phyloP scores from a whole-genome alignment of 2,329 filamentous ascomycete genomes.

The Arthrobotrys sinensis region DNA sequence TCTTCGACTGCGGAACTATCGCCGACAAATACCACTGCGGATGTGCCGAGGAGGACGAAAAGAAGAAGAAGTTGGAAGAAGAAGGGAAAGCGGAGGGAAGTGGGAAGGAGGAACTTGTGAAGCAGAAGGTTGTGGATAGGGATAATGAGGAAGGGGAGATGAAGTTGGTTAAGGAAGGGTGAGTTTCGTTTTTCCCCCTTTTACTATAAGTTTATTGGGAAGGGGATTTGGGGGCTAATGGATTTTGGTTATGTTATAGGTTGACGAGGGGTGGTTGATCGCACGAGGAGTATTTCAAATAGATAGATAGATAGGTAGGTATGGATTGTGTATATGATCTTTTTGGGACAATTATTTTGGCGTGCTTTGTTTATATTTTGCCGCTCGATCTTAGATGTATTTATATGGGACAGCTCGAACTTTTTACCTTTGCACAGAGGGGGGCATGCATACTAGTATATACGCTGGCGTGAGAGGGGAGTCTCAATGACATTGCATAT shows the following conservation, averaged over 20 bases:
- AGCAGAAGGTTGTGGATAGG: conserved; percentile 56
- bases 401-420: no score
- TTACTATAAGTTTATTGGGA: not conserved
- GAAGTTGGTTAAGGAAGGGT: conserved; percentile 62
- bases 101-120: conserved; percentile 63
- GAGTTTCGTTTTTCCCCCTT: conserved; percentile 24
- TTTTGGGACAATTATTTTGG: no score
- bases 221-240: not conserved
- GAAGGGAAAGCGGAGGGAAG: conserved; percentile 62
- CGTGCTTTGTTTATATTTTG: no score
- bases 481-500: no score
- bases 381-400: no score
- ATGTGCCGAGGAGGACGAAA: conserved; percentile 76
- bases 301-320: not conserved
- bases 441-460: no score
- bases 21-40: conserved; percentile 81
- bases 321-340: not conserved
- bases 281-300: not conserved
- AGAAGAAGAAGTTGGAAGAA: conserved; percentile 67
- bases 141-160: conserved; percentile 57
- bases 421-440: no score
- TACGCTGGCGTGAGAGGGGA: no score
- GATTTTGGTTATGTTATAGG: conserved; percentile 14
- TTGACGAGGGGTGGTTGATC: conserved; percentile 46
- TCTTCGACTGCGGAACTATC: conserved; percentile 78